Evolutionary conservation across 2,329 filamentous ascomycete species (phyloP).

Genomic region (Westerdykella sp.): DNA sequence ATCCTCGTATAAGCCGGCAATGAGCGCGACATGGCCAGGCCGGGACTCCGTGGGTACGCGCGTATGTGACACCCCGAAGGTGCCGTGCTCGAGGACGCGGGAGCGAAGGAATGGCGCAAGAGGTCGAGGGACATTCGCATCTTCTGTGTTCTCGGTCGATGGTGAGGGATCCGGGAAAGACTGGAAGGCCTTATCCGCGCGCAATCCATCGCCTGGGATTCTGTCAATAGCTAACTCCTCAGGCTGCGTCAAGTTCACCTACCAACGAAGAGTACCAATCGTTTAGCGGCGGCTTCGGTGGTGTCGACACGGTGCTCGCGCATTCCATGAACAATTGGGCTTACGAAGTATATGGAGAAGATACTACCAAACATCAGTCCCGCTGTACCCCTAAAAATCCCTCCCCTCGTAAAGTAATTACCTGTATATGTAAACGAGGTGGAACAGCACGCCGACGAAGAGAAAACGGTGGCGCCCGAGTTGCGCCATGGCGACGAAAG

Average conservation of each 20-base stretch:
- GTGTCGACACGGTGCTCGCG: constrained; percentile 67
- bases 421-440: constrained; percentile 77
- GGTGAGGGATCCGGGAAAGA: constrained; percentile 81
- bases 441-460: constrained; percentile 83
- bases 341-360: constrained; percentile 98
- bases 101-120: constrained; percentile 89
- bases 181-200: constrained; percentile 97
- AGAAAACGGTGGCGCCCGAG: constrained; percentile 73
- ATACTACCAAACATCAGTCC: constrained; percentile 53
- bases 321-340: constrained; percentile 96
- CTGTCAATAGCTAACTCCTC: constrained; percentile 5
- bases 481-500: constrained; percentile 42
- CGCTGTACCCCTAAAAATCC: background rate
- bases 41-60: constrained; percentile 94
- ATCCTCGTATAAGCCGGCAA: constrained; percentile 95
- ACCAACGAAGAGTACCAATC: constrained; percentile 92
- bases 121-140: constrained; percentile 65
- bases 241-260: constrained; percentile 5
- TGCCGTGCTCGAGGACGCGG: constrained; percentile 79
- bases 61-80: constrained; percentile 95
- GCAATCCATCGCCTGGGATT: constrained; percentile 69
- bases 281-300: constrained; percentile 72
- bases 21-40: constrained; percentile 92
- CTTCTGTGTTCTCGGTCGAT: constrained; percentile 49
- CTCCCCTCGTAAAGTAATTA: background rate